These are phyloP conservation scores for Macrocybe gigantea DNA, from an alignment of 768 basidiomycete species.

Conservation along the genomic window DNA sequence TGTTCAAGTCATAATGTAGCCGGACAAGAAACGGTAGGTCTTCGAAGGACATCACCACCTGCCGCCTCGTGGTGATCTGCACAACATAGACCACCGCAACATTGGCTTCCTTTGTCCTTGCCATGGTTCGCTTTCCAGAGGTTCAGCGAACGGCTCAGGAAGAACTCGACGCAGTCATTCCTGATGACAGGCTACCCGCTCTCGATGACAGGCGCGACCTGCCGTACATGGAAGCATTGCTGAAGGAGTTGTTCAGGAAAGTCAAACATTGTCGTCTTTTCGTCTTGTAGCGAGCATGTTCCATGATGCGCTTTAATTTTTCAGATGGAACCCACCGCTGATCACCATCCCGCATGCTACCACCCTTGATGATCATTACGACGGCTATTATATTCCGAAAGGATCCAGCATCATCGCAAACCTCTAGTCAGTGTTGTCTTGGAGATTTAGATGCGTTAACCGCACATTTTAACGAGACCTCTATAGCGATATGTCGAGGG, in stretches of 20 bases:
- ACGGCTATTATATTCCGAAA: conserved; percentile 8
- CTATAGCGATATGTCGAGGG: too few relatives aligned
- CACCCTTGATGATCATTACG: conserved; percentile 10
- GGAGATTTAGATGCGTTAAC: too few relatives aligned
- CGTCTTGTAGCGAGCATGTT: background rate
- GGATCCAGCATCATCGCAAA: conserved; percentile 9
- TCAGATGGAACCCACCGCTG: too few relatives aligned
- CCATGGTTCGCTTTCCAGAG: conserved; percentile 49
- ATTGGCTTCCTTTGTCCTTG: conserved; percentile 43
- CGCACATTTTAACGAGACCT: too few relatives aligned
- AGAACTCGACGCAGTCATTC: conserved; percentile 45
- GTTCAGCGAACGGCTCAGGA: conserved; percentile 42
- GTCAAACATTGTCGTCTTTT: background rate
- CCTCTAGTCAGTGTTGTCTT: conserved; percentile 4
- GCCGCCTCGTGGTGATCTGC: background rate
- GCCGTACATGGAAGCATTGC: conserved; percentile 40
- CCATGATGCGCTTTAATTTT: too few relatives aligned
- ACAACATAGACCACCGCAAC: conserved; percentile 42
- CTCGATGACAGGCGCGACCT: conserved; percentile 35
- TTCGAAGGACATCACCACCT: background rate
- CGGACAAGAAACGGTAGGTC: conserved; percentile 32
- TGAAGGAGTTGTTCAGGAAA: conserved; percentile 43
- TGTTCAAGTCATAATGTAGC: conserved; percentile 15
- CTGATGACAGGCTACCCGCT: conserved; percentile 40
- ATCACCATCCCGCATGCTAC: conserved; percentile 9